phyloP scores from a whole-genome alignment of 2,329 filamentous ascomycete genomes.

The Ophiostoma fasciatum region DNA sequence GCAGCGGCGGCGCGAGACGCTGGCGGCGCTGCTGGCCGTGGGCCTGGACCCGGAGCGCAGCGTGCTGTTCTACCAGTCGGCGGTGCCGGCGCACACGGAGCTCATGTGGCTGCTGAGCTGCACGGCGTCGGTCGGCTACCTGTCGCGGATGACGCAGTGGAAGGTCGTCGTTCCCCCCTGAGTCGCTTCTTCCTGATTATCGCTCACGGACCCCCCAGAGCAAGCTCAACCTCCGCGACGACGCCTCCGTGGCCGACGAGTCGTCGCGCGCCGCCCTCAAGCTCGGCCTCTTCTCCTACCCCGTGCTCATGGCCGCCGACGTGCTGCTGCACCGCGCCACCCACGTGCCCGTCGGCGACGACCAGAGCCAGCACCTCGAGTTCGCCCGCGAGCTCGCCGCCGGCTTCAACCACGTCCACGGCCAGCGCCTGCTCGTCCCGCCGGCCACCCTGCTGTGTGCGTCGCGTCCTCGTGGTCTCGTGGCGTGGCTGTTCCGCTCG shows the following conservation, averaged over 20 bases:
- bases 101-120: slow-evolving; percentile 97
- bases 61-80: slow-evolving; percentile 45
- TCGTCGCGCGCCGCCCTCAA: slow-evolving; percentile 50
- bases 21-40: slow-evolving; percentile 70
- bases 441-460: slow-evolving; percentile 53
- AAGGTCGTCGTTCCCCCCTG: slow-evolving; percentile 39
- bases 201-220: slow-evolving; percentile 32
- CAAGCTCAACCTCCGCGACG: slow-evolving; percentile 52
- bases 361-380: slow-evolving; percentile 88
- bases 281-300: slow-evolving; percentile 88
- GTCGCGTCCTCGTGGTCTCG: background rate
- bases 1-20: slow-evolving; percentile 53
- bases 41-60: slow-evolving; percentile 67
- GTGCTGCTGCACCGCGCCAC: slow-evolving; percentile 81
- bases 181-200: background rate
- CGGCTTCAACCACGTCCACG: slow-evolving; percentile 68
- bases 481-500: background rate
- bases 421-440: slow-evolving; percentile 46
- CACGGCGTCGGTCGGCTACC: slow-evolving; percentile 77
- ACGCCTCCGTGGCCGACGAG: slow-evolving; percentile 42
- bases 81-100: slow-evolving; percentile 69
- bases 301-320: slow-evolving; percentile 88
- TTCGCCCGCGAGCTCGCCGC: slow-evolving; percentile 76
- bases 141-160: slow-evolving; percentile 99
- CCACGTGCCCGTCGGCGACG: slow-evolving; percentile 92